Conservation (phyloP, 345 rosid genomes). For the Geranium rotundifolium region DNA sequence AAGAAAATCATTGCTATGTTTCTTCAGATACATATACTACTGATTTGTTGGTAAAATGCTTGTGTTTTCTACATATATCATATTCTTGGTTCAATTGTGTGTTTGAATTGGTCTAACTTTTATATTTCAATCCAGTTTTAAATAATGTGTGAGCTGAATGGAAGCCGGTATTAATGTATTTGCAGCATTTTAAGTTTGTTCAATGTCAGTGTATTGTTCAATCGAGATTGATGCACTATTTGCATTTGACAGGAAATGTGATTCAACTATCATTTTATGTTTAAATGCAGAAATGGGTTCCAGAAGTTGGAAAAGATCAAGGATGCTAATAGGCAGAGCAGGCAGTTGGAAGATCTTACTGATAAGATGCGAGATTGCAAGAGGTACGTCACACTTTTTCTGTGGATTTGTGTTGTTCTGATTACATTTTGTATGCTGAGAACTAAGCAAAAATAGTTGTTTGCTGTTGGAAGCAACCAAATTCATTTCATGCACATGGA, state of each 20-base stretch:
- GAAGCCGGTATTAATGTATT: not conserved
- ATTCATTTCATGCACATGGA: too few relatives aligned
- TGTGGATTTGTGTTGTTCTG: not conserved
- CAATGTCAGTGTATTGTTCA: not conserved
- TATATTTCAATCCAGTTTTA: too few relatives aligned
- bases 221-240: not conserved
- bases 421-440: not conserved
- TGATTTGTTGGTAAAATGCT: not conserved
- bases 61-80: too few relatives aligned
- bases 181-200: not conserved
- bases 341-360: conserved; percentile 93
- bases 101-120: not conserved
- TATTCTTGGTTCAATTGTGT: too few relatives aligned
- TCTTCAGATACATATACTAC: not conserved
- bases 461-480: too few relatives aligned
- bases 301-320: conserved; percentile 93
- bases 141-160: not conserved
- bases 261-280: not conserved
- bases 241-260: not conserved
- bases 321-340: conserved; percentile 78
- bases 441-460: too few relatives aligned
- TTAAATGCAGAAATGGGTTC: conserved; percentile 66
- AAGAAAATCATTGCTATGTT: conserved; percentile 13
- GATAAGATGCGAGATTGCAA: conserved; percentile 94
- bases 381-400: conserved; percentile 29